Base-by-base conservation (phyloP, 257 asterid species). In the Primulina tabacum region DNA sequence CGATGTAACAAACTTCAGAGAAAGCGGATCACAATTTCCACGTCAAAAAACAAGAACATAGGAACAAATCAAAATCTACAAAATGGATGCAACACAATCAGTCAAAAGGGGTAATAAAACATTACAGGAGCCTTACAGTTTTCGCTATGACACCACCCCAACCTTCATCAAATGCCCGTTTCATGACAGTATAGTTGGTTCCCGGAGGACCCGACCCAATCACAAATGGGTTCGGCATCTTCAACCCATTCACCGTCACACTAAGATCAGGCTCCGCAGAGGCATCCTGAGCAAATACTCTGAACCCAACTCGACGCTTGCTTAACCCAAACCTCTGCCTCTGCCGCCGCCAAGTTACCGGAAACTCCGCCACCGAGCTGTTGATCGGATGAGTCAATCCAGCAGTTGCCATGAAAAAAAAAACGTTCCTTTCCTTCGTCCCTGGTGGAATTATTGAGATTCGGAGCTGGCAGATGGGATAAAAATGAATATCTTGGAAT, bases 181-280 rank as follows among this genome's bases (percentile, higher is more conserved):
- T 93, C 99, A 93, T 93, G 73, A 93, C 99, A 0, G 95, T 83
- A 77, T 86, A 85, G 74, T 93, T 93, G 69, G 99, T 93, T 0
- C 99, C 99, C 1, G 99, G 99, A 47, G 99, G 99, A 20, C 99
- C 99, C 74, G 99, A 93, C 52, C 97, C 99, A 75, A 93, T 93
- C 0, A 90, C 99, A 71, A 90, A 93, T 0, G 97, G 99, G 74
- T 93, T 93, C 3, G 97, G 94, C 99, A 93, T 89, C 69, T 87
- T 89, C 83, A 93, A 68, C 43, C 97, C 99, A 70, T 93, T 93
- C 1, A 89, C 99, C 7, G 89, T 86, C 26, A 93, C 97, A 33
- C 96, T 89, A 7, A 90, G 96, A 83, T 93, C 98, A 58, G 97
- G 96, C 80, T 84, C 98, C 50, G 82, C 67, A 30, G 76, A 63